Evolutionary conservation across 2,329 filamentous ascomycete genomes (phyloP).

Genomic region (Tolypocladium amazonense): DNA sequence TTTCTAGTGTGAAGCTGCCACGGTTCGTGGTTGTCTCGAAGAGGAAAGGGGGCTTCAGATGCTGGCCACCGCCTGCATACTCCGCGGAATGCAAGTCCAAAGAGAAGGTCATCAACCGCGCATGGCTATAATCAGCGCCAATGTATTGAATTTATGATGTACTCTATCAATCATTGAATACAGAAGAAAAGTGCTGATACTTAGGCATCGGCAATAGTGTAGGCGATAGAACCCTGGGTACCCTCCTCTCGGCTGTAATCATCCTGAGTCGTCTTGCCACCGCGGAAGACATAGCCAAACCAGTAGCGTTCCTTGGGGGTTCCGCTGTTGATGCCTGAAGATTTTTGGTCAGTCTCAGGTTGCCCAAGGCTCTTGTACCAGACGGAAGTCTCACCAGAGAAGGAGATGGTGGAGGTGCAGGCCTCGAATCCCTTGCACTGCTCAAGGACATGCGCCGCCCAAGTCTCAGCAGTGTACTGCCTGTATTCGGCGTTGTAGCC

Average conservation of each 20-base stretch:
- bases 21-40: not conserved
- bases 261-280: not conserved
- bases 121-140: no score
- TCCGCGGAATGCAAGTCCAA: no score
- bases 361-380: not conserved
- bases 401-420: not conserved
- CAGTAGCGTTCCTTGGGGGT: not conserved
- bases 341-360: not conserved
- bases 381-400: not conserved
- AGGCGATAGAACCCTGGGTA: not conserved
- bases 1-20: slow-evolving; percentile 2
- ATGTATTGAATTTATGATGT: not conserved
- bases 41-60: no score
- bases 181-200: not conserved
- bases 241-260: not conserved
- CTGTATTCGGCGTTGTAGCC: not conserved
- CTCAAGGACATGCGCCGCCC: not conserved
- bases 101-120: no score
- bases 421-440: not conserved
- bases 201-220: not conserved
- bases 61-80: no score
- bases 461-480: not conserved
- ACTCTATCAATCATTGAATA: not conserved
- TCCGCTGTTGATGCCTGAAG: not conserved
- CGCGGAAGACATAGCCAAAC: not conserved